Base-by-base conservation (phyloP, 805 yeast species). In the Saccharomyces kudriavzevii region DNA sequence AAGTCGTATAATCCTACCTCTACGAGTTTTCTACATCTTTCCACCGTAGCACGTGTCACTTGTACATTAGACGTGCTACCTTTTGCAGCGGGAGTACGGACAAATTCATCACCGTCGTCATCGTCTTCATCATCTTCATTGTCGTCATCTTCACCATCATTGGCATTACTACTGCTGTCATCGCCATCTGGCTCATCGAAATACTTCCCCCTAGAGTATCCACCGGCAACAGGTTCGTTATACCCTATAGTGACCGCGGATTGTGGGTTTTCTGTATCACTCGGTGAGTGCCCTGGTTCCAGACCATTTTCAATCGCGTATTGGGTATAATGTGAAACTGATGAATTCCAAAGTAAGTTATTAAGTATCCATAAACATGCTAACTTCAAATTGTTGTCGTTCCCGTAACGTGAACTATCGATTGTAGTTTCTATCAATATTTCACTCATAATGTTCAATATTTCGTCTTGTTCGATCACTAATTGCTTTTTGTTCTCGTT, bases 321-420 rank as follows among this genome's bases (percentile, higher is more conserved):
- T 40, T 63, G 62, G 1, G 65, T 58, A 50, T 61, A 64, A 24
- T 55, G 59, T 1, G 66, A 60, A 13, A 64, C 52, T 5, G 65
- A 57, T 0, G 71, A 66, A 52, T 66, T 63, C 72, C 72, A 68
- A 6, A 67, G 54, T 10, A 68, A 52, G 52, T 68, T 68, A 45
- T 64, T 68, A 22, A 68, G 54, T 1, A 67, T 64, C 70, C 71
- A 67, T 31, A 68, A 50, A 45, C 65, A 52, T 1, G 71, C 72
- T 11, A 66, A 53, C 49, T 68, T 67, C 22, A 68, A 54, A 28
- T 59, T 57, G 30, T 61, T 56, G 51, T 66, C 66, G 45, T 64
- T 65, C 5, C 62, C 61, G 47, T 60, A 61, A 25, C 54, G 55
- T 14, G 49, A 51, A 10, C 45, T 49, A 4, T 49, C 45, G n/a